A percentile compares a stretch with the other conserved stretches of the same genome.
Conservation (phyloP, 108 stramenopile species). For the Licmophora abbreviata region DNA sequence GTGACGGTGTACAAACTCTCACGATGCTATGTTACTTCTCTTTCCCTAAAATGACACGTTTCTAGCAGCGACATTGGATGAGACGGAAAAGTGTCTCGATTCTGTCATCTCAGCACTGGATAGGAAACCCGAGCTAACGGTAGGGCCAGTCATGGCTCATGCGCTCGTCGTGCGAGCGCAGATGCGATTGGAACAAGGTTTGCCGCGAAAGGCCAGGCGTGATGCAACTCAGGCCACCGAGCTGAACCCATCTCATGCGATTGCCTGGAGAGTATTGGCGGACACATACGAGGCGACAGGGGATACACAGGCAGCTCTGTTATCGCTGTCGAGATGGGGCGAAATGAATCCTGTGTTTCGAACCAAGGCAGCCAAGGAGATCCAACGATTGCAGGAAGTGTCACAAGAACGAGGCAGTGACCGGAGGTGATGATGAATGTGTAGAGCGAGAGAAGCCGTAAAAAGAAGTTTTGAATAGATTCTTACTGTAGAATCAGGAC, state of each 20-base stretch:
- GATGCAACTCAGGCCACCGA: conserved; percentile 1
- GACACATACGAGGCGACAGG: conserved; percentile 13
- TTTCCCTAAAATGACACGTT: too few species aligned
- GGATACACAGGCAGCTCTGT: conserved; percentile 1
- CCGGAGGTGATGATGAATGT: too few species aligned
- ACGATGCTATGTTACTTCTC: conserved; percentile 2
- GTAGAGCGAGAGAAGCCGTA: too few species aligned
- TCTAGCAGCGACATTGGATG: not conserved
- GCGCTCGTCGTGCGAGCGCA: conserved; percentile 18
- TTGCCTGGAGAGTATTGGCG: conserved; percentile 17
- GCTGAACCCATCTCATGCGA: conserved; percentile 1
- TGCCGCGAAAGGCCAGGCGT: not conserved
- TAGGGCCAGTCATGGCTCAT: conserved; percentile 18
- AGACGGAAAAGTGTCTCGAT: conserved; percentile 11
- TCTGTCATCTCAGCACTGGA: conserved; percentile 20
- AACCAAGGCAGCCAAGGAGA: conserved; percentile 6
- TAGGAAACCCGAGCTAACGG: not conserved
- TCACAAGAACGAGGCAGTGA: too few species aligned
- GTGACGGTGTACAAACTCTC: not conserved
- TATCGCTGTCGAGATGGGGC: conserved; percentile 4
- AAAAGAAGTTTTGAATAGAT: too few species aligned
- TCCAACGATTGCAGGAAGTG: too few species aligned
- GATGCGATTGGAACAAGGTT: not conserved
- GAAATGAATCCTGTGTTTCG: conserved; percentile 1
- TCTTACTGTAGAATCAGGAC: too few species aligned